Evolutionary conservation across 805 yeast genomes (phyloP), one percentile per base, ranked within the genome.

Genomic region (Schwanniomyces occidentalis): DNA sequence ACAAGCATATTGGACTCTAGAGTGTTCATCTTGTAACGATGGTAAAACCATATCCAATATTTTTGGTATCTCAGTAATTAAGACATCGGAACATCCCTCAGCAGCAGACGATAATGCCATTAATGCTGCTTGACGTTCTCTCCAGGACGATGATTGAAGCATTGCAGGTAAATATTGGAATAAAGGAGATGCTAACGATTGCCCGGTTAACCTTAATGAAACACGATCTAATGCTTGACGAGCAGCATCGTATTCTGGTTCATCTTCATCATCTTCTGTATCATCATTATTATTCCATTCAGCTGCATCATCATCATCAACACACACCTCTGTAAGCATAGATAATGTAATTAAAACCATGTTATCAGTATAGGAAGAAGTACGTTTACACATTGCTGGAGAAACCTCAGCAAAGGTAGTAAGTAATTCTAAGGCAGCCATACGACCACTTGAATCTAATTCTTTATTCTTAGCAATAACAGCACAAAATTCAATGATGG

Each of bases 61-160:
- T 51, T 77, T 79, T 40, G 89, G 85, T 31, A 88, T 84, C 56
- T 89, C 96, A 20, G 76, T 68, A 30, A 86, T 83, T 62, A 93
- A 72, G 9, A 85, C 88, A 46, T 90, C 97, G 31, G 87, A 75
- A 63, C 98, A 91, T 33, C 99, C 99, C 67, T 93, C 99, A 24
- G 97, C 97, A 15, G 95, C 96, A 4, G 96, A 82, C 0, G 97
- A 89, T 17, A 93, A 68, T 0, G 97, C 97, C 98, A 93, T 93
- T 37, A 93, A 66, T 2, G 97, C 95, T 16, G 96, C 99, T 58
- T 90, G 96, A 43, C 96, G 82, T 58, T 89, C 95, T 58, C 95
- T 82, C 99, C 99, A 93, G 41, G 78, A 76, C 20, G 67, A 56
- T 2, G 95, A 82, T 36, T 68, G 67, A 14, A 87, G 62, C 96